Conservation (phyloP, 2,329 filamentous ascomycete species). For the Fusarium piperis region DNA sequence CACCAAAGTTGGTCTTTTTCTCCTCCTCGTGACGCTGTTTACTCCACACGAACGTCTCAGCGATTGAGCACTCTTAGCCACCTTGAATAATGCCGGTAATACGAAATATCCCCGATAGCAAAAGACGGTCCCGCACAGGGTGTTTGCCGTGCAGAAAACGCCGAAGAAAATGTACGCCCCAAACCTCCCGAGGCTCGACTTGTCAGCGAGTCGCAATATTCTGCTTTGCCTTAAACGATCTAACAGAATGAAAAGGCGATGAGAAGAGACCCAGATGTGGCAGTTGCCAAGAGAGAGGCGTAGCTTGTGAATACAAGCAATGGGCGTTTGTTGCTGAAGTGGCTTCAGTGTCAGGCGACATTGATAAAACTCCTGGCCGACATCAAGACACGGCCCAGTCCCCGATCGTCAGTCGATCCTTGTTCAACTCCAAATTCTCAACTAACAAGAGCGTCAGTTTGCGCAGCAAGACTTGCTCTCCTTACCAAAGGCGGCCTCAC, state of each 20-base stretch:
- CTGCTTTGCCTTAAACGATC: background rate
- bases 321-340: constrained; percentile 26
- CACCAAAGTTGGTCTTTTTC: background rate
- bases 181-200: background rate
- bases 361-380: background rate
- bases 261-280: constrained; percentile 28
- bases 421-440: background rate
- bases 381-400: background rate
- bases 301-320: constrained; percentile 29
- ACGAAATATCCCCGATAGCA: background rate
- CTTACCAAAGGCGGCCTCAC: background rate
- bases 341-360: background rate
- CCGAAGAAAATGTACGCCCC: constrained; percentile 24
- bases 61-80: background rate
- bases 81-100: background rate
- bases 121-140: background rate
- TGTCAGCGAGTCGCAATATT: background rate
- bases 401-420: background rate
- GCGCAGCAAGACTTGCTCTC: background rate
- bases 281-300: constrained; percentile 22
- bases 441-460: background rate
- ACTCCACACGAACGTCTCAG: background rate
- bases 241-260: constrained; percentile 5
- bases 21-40: background rate
- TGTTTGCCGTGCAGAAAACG: constrained; percentile 26